phyloP scores from a whole-genome alignment of 106 monocot species.

The Agapanthus africanus region DNA sequence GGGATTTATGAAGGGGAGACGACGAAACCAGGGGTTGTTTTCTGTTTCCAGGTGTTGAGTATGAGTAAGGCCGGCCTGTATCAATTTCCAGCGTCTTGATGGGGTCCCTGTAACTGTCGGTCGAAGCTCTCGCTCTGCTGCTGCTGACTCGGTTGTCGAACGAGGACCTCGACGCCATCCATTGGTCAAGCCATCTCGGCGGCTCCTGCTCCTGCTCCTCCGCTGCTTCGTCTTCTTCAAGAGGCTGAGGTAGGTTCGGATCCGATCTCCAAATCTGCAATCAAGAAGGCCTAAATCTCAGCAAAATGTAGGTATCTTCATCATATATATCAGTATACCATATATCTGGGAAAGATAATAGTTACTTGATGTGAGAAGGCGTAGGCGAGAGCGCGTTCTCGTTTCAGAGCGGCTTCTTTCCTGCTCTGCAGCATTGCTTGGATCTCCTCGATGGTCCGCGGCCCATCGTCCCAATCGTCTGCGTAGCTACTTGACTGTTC shows the following conservation, averaged over 20 bases:
- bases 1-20: conserved; percentile 29
- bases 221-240: conserved; percentile 27
- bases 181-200: conserved; percentile 69
- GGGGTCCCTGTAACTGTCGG: conserved; percentile 47
- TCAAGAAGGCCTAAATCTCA: not conserved
- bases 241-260: conserved; percentile 37
- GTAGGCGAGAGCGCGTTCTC: conserved; percentile 65
- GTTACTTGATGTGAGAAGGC: conserved; percentile 66
- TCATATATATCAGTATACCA: not conserved
- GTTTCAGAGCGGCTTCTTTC: conserved; percentile 54
- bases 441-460: conserved; percentile 61
- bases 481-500: conserved; percentile 53
- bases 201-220: conserved; percentile 18
- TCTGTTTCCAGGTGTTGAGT: conserved; percentile 19
- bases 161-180: conserved; percentile 63
- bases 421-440: conserved; percentile 52
- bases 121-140: conserved; percentile 52
- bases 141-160: conserved; percentile 43
- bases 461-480: conserved; percentile 52
- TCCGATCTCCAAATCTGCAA: conserved; percentile 40
- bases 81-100: conserved; percentile 89
- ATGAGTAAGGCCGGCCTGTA: conserved; percentile 61
- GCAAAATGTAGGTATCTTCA: not conserved
- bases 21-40: not conserved
- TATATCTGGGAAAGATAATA: not conserved